A percentile compares a stretch with the other conserved stretches of the same genome.
Conservation (phyloP, 495 filamentous ascomycete genomes). For the Aspergillus sclerotiicarbonarius region DNA sequence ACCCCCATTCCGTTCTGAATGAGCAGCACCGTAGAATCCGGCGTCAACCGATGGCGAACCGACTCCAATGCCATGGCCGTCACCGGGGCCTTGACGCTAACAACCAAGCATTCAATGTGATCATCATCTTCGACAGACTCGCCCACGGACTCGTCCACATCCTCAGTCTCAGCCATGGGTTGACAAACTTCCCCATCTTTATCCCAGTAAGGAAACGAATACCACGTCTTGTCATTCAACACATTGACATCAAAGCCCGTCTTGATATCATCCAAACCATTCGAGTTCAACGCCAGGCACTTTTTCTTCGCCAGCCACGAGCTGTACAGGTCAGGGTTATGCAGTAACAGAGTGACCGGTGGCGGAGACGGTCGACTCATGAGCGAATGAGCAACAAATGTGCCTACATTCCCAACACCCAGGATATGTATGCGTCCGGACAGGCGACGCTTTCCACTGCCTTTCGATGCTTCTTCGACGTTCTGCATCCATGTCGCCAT, state of each 20-base stretch:
- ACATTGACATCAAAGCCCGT: conserved; percentile 46
- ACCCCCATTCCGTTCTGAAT: conserved; percentile 82
- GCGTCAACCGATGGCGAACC: conserved; percentile 65
- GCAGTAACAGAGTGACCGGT: conserved; percentile 57
- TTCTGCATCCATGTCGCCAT: conserved; percentile 37
- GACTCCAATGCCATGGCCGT: conserved; percentile 55
- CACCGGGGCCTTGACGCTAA: conserved; percentile 61
- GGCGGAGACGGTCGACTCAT: conserved; percentile 56
- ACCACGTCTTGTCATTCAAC: conserved; percentile 28
- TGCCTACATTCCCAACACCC: conserved; percentile 57
- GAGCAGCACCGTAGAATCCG: conserved; percentile 72
- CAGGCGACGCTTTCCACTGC: conserved; percentile 23
- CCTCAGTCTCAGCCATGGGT: background rate
- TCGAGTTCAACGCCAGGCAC: conserved; percentile 29
- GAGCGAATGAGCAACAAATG: conserved; percentile 60
- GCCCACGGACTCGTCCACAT: conserved; percentile 14
- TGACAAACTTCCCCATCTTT: conserved; percentile 15
- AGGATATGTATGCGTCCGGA: conserved; percentile 58
- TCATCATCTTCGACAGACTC: conserved; percentile 28
- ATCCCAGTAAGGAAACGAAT: conserved; percentile 30
- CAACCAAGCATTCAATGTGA: conserved; percentile 72
- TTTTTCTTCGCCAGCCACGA: conserved; percentile 29
- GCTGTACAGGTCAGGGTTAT: conserved; percentile 31
- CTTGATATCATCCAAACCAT: conserved; percentile 41
- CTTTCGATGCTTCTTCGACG: conserved; percentile 22